Percentiles rank a stretch among this genome's conserved stretches.
phyloP scores from a whole-genome alignment of 768 basidiomycete species.

The Hypholoma sublateritium region DNA sequence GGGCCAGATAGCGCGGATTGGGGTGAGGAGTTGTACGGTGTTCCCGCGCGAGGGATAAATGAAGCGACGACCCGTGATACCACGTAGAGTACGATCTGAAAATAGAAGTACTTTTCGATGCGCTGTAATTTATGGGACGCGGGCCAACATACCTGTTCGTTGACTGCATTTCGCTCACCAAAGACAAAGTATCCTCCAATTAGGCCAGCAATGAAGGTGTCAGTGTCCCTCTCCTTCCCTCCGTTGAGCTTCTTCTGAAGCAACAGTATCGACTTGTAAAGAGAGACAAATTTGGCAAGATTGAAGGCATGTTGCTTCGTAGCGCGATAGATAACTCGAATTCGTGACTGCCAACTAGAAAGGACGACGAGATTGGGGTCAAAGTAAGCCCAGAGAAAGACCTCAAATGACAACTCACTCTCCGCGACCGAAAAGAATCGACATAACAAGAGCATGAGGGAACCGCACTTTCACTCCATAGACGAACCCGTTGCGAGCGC shows the following conservation, averaged over 20 bases:
- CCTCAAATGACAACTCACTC: slow-evolving; percentile 56
- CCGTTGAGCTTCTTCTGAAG: slow-evolving; percentile 79
- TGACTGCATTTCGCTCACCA: slow-evolving; percentile 82
- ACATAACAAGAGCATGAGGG: slow-evolving; percentile 97
- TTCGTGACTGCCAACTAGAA: slow-evolving; percentile 69
- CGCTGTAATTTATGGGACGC: background rate
- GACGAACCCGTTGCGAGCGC: slow-evolving; percentile 87
- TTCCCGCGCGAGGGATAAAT: slow-evolving; percentile 77
- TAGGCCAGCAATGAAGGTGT: slow-evolving; percentile 92
- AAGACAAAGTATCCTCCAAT: slow-evolving; percentile 91
- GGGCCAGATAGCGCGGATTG: slow-evolving; percentile 40
- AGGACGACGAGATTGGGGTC: background rate
- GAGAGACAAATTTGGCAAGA: slow-evolving; percentile 89
- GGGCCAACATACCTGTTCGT: slow-evolving; percentile 73
- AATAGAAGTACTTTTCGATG: slow-evolving; percentile 5
- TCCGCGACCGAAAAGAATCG: slow-evolving; percentile 89
- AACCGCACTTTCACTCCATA: slow-evolving; percentile 92
- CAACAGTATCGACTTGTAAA: slow-evolving; percentile 87
- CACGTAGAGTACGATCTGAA: slow-evolving; percentile 94
- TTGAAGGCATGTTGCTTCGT: slow-evolving; percentile 91
- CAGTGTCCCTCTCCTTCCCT: slow-evolving; percentile 77
- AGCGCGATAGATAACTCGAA: slow-evolving; percentile 70
- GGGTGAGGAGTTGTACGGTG: slow-evolving; percentile 49
- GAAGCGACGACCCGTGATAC: slow-evolving; percentile 90
- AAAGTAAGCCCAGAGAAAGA: slow-evolving; percentile 8